A percentile compares a stretch with the other conserved stretches of the same genome.
These are phyloP conservation scores for Leccinum rimulosum DNA, from an alignment of 768 basidiomycete species.

Conservation along the genomic window DNA sequence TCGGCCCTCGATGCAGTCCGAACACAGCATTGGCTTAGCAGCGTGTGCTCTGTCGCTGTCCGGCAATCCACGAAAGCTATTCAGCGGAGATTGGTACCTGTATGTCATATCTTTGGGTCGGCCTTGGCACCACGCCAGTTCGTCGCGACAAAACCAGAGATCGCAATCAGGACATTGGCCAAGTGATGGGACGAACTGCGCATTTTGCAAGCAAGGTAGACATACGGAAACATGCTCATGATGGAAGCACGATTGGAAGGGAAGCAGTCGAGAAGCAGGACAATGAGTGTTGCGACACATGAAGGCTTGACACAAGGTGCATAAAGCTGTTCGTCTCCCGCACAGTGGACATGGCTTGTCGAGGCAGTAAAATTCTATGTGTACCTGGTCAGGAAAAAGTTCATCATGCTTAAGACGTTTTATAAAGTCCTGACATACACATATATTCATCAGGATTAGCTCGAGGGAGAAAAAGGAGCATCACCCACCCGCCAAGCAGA, in stretches of 20 bases:
- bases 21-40: slow-evolving; percentile 13
- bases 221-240: slow-evolving; percentile 11
- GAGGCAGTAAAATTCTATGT: background rate
- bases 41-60: slow-evolving; percentile 14
- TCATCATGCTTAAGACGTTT: slow-evolving; percentile 14
- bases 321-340: slow-evolving; percentile 1
- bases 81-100: background rate
- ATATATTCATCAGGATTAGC: too few relatives aligned
- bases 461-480: too few relatives aligned
- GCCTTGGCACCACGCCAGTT: slow-evolving; percentile 24
- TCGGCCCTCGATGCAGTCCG: slow-evolving; percentile 1
- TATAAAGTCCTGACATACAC: slow-evolving; percentile 10
- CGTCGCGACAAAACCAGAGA: slow-evolving; percentile 22
- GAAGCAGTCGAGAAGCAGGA: slow-evolving; percentile 12
- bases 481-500: too few relatives aligned
- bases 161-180: slow-evolving; percentile 22
- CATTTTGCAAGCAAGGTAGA: slow-evolving; percentile 9
- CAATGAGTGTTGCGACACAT: slow-evolving; percentile 19
- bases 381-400: background rate
- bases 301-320: slow-evolving; percentile 11
- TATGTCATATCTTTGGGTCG: slow-evolving; percentile 12
- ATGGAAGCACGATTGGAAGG: slow-evolving; percentile 18
- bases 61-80: background rate
- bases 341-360: slow-evolving; percentile 16
- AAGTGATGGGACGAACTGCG: slow-evolving; percentile 1